These are phyloP conservation scores for Staphylotrichum longicolle DNA, from an alignment of 495 filamentous ascomycete genomes.

Conservation along the genomic window DNA sequence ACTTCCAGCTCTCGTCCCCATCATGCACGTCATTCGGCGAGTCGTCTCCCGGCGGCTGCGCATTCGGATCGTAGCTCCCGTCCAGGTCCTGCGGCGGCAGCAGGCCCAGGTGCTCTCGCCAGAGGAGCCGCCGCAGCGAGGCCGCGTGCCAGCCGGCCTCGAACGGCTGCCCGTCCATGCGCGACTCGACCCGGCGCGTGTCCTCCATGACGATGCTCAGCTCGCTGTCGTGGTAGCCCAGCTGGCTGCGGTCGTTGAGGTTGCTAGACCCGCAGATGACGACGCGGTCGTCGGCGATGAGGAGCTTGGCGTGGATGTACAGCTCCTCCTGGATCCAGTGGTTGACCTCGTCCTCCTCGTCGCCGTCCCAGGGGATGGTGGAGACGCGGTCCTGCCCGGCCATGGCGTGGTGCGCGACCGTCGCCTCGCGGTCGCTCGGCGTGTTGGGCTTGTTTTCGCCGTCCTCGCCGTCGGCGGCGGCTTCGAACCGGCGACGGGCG, in stretches of 20 bases:
- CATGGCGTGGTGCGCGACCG: slow-evolving; percentile 82
- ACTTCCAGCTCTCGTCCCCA: slow-evolving; percentile 62
- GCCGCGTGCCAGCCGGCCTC: slow-evolving; percentile 73
- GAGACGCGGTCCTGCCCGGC: slow-evolving; percentile 60
- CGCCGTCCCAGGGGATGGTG: slow-evolving; percentile 70
- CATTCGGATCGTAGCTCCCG: slow-evolving; percentile 70
- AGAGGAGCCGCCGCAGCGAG: slow-evolving; percentile 78
- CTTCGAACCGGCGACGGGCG: slow-evolving; percentile 65
- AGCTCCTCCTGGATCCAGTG: slow-evolving; percentile 94
- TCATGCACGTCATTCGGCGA: slow-evolving; percentile 67
- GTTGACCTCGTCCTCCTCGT: slow-evolving; percentile 65
- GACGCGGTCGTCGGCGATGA: slow-evolving; percentile 79
- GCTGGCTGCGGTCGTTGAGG: slow-evolving; percentile 90
- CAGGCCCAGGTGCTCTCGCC: slow-evolving; percentile 90
- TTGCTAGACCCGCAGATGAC: slow-evolving; percentile 86
- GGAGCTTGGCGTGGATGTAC: slow-evolving; percentile 86
- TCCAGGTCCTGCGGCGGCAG: slow-evolving; percentile 72
- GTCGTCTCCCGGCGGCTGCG: slow-evolving; percentile 69
- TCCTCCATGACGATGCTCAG: slow-evolving; percentile 93
- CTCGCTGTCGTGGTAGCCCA: slow-evolving; percentile 88
- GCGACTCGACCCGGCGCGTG: slow-evolving; percentile 63
- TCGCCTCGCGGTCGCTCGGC: slow-evolving; percentile 52
- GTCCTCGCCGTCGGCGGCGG: slow-evolving; percentile 42
- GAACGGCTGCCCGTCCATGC: slow-evolving; percentile 76
- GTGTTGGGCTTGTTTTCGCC: slow-evolving; percentile 27